Base-by-base conservation (phyloP, 805 yeast genomes). In the Starmerella kuoi region DNA sequence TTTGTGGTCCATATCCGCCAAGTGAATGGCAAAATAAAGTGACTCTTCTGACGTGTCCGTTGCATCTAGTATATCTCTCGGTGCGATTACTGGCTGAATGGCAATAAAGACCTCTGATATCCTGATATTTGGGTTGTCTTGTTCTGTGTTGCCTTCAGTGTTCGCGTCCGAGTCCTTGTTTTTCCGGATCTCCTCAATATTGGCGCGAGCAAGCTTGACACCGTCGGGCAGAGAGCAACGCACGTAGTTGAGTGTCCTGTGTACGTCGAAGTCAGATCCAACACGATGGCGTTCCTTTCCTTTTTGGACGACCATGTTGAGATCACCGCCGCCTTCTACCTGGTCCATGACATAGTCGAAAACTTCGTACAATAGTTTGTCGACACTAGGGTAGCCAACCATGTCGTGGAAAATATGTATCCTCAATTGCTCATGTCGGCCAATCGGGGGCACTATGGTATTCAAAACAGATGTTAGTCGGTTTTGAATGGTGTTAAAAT, bases 151-250 rank as follows among this genome's bases (percentile, higher is more conserved):
- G 35, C 21, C 45, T 2, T 45, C 36, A 17, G 37, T 40, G 12
- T 19, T 37, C 4, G 47, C 46, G 5, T 40, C 25, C 1, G 48
- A 15, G 3, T 51, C 31, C 17, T 28, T 15, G 41, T 21, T 20
- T 35, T 55, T 40, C 78, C 70, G n/a, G 77, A 75, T 41, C 25
- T 76, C 74, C 24, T 85, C 95, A 53, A 88, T 69, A 56, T 85
- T 87, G 3, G 96, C 97, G 54, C 74, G 69, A 31, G 93, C 80
- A 45, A 91, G 70, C 59, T 91, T 88, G 55, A 82, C 93, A 12
- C 91, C 96, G 59, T 85, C 94, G 34, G 76, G 72, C 1, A 76
- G 55, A 49, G 80, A 79, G 7, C 96, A 96, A 18, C 70, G 64
- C 57, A 86, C 84, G 51, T 82, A 59, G 48, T 79, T 79, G 53